phyloP scores from a whole-genome alignment of 805 yeast species.

The Ogataea sp. region DNA sequence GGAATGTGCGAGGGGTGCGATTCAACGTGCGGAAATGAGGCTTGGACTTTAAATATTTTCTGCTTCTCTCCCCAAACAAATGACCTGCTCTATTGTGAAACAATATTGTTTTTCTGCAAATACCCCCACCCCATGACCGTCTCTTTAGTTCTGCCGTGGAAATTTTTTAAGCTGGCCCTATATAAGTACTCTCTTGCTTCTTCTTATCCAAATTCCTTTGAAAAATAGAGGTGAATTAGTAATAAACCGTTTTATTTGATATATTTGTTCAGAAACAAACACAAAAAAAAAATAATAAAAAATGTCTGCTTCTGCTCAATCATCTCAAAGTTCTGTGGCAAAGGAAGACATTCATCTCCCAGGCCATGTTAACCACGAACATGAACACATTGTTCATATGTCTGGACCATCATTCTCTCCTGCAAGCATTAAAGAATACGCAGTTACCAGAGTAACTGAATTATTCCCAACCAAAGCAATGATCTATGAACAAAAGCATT shows the following conservation, averaged over 20 bases:
- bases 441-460: conserved; percentile 39
- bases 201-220: neutral
- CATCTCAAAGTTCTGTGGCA: neutral
- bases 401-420: conserved; percentile 24
- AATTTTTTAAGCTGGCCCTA: too few relatives aligned
- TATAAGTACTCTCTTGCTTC: neutral
- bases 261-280: too few relatives aligned
- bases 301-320: neutral
- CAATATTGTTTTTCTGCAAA: too few relatives aligned
- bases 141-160: too few relatives aligned
- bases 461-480: conserved; percentile 39
- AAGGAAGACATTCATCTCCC: neutral
- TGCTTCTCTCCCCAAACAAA: too few relatives aligned
- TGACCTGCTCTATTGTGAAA: too few relatives aligned
- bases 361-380: neutral
- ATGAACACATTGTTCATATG: conserved; percentile 2
- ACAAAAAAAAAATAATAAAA: neutral
- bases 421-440: conserved; percentile 27
- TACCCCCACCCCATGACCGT: too few relatives aligned
- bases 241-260: too few relatives aligned
- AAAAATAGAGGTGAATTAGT: too few relatives aligned
- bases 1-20: too few relatives aligned
- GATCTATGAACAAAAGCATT: conserved; percentile 26
- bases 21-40: too few relatives aligned
- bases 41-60: too few relatives aligned